Percentiles rank a stretch among this genome's conserved stretches.
phyloP scores from a whole-genome alignment of 257 asterid genomes.

The Knoxia roxburghii region DNA sequence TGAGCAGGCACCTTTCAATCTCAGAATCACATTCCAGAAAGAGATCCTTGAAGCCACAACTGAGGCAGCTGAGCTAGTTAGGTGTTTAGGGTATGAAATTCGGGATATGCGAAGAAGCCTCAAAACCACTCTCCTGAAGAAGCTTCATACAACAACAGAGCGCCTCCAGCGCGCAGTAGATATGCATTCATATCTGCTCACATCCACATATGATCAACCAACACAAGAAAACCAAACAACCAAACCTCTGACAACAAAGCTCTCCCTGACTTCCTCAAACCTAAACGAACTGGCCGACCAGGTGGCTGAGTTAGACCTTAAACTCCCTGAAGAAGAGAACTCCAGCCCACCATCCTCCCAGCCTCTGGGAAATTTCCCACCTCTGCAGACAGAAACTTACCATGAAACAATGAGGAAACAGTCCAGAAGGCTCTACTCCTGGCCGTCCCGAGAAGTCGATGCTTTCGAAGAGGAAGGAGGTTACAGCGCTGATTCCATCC shows the following conservation, averaged over 20 bases:
- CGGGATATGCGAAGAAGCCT: slow-evolving; percentile 37
- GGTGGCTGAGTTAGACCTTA: slow-evolving; percentile 21
- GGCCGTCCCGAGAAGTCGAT: slow-evolving; percentile 67
- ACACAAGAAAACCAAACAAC: slow-evolving; percentile 16
- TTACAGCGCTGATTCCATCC: slow-evolving; percentile 24
- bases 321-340: slow-evolving; percentile 14
- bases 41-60: slow-evolving; percentile 56
- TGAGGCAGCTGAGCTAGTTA: slow-evolving; percentile 51
- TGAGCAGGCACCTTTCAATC: slow-evolving; percentile 52
- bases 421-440: slow-evolving; percentile 50
- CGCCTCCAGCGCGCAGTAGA: slow-evolving; percentile 52
- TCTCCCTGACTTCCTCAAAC: slow-evolving; percentile 29
- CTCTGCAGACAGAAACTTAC: slow-evolving; percentile 28
- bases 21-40: slow-evolving; percentile 43
- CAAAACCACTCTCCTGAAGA: slow-evolving; percentile 37
- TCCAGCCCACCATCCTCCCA: slow-evolving; percentile 16
- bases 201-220: slow-evolving; percentile 26
- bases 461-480: slow-evolving; percentile 41
- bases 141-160: slow-evolving; percentile 43
- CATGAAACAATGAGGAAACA: slow-evolving; percentile 58
- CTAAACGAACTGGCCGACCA: slow-evolving; percentile 26
- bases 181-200: slow-evolving; percentile 56
- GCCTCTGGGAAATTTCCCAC: slow-evolving; percentile 12
- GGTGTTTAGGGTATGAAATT: slow-evolving; percentile 48
- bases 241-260: slow-evolving; percentile 18